Evolutionary conservation across 805 yeast species (phyloP).

Genomic region (Sungouiozyma ichnusensis): DNA sequence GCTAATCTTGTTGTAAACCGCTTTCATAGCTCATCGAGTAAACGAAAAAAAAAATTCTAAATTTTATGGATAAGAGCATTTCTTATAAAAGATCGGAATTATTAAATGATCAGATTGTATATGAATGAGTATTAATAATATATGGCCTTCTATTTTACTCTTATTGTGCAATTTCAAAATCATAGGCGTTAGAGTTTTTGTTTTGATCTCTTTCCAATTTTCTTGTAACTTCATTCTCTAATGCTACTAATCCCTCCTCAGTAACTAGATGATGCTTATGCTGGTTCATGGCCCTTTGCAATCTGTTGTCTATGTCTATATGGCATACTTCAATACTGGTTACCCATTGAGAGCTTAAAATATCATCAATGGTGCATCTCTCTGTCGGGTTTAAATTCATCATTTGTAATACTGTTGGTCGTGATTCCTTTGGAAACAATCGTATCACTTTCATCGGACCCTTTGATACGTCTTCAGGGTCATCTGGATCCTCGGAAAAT

Average conservation of each 20-base stretch:
- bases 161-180: not conserved
- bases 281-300: not conserved
- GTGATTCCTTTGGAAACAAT: slow-evolving; percentile 56
- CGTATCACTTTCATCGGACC: slow-evolving; percentile 71
- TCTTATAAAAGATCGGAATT: too few relatives aligned
- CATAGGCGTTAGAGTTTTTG: not conserved
- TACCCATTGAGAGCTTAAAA: slow-evolving; percentile 50
- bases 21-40: too few relatives aligned
- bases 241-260: slow-evolving; percentile 45
- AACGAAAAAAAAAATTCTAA: too few relatives aligned
- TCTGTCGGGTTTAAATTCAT: slow-evolving; percentile 46
- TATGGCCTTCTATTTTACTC: too few relatives aligned
- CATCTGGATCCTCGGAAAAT: slow-evolving; percentile 39
- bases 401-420: slow-evolving; percentile 56
- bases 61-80: too few relatives aligned
- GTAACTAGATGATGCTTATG: slow-evolving; percentile 63
- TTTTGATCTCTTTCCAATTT: not conserved
- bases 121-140: too few relatives aligned
- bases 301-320: slow-evolving; percentile 1
- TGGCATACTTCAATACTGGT: slow-evolving; percentile 45
- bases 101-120: too few relatives aligned
- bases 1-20: too few relatives aligned
- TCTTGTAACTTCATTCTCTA: slow-evolving; percentile 29
- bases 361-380: slow-evolving; percentile 49
- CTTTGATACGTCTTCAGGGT: slow-evolving; percentile 33